Conservation (phyloP, 176 grass and related monocot species). For the Carex parvula region DNA sequence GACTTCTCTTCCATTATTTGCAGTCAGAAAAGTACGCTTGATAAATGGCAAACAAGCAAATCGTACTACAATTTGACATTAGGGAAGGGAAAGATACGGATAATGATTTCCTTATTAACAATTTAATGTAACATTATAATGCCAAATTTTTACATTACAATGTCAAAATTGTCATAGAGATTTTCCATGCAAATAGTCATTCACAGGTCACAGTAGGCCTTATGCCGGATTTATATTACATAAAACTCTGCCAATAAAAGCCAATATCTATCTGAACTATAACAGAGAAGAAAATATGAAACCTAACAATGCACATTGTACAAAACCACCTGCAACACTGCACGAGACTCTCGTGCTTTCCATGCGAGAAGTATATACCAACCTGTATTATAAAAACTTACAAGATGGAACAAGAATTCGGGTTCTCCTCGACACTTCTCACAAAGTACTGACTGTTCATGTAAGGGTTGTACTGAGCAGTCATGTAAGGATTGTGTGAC, state of each 20-base stretch:
- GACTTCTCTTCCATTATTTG: not conserved
- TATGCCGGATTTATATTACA: constrained; percentile 26
- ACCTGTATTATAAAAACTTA: constrained; percentile 22
- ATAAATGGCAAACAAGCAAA: not conserved
- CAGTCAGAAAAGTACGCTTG: not conserved
- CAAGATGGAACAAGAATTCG: constrained; percentile 76
- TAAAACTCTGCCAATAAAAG: constrained; percentile 15
- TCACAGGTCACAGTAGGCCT: not conserved
- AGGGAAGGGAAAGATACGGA: not conserved
- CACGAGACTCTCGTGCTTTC: not conserved
- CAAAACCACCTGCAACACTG: constrained; percentile 1
- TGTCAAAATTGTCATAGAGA: constrained; percentile 9
- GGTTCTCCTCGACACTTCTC: constrained; percentile 75
- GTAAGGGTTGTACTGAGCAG: constrained; percentile 24
- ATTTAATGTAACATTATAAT: not conserved
- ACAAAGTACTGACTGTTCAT: constrained; percentile 46
- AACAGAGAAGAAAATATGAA: constrained; percentile 4
- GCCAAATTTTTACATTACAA: constrained; percentile 17
- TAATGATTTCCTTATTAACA: not conserved
- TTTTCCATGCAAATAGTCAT: not conserved
- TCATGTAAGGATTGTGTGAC: constrained; percentile 29
- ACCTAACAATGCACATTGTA: constrained; percentile 18
- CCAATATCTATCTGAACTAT: constrained; percentile 24
- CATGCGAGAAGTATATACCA: constrained; percentile 4
- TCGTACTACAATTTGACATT: not conserved